Conservation (phyloP, 2,329 filamentous ascomycete genomes). For the Ceratocystis alfenasii region DNA sequence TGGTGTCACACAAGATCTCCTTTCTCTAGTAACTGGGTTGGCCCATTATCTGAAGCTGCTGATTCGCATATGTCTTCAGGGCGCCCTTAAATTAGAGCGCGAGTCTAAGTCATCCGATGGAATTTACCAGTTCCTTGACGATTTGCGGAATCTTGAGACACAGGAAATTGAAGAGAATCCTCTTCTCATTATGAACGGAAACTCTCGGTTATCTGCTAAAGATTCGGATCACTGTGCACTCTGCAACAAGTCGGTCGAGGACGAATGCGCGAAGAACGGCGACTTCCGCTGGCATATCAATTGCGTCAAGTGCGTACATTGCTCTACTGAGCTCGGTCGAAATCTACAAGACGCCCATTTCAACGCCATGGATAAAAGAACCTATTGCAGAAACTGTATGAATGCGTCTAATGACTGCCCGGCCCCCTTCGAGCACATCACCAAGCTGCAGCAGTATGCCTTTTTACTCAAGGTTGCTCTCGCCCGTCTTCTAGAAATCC, state of each 20-base stretch:
- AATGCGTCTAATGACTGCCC: conserved; percentile 41
- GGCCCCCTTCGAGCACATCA: conserved; percentile 57
- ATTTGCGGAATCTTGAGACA: conserved; percentile 57
- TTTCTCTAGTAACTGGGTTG: conserved; percentile 91
- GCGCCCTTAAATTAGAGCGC: conserved; percentile 78
- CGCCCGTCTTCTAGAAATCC: conserved; percentile 74
- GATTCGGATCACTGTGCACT: conserved; percentile 73
- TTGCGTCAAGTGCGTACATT: conserved; percentile 66
- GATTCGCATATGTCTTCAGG: conserved; percentile 92
- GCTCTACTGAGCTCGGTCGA: conserved; percentile 52
- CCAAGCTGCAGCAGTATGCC: conserved; percentile 85
- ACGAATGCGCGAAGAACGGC: conserved; percentile 69
- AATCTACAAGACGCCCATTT: conserved; percentile 58
- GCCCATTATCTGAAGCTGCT: conserved; percentile 96
- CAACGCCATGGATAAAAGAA: conserved; percentile 53
- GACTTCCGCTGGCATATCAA: conserved; percentile 72
- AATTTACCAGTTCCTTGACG: conserved; percentile 69
- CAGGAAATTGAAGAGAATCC: conserved; percentile 58
- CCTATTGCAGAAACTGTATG: conserved; percentile 61
- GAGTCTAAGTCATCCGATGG: conserved; percentile 64
- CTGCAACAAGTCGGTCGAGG: conserved; percentile 82
- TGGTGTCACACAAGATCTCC: conserved; percentile 91
- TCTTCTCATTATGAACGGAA: conserved; percentile 52
- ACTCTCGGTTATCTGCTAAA: conserved; percentile 56
- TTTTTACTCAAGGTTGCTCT: conserved; percentile 86